Base-by-base conservation (phyloP, 805 yeast genomes). In the Cyberlindnera xylosilytica region DNA sequence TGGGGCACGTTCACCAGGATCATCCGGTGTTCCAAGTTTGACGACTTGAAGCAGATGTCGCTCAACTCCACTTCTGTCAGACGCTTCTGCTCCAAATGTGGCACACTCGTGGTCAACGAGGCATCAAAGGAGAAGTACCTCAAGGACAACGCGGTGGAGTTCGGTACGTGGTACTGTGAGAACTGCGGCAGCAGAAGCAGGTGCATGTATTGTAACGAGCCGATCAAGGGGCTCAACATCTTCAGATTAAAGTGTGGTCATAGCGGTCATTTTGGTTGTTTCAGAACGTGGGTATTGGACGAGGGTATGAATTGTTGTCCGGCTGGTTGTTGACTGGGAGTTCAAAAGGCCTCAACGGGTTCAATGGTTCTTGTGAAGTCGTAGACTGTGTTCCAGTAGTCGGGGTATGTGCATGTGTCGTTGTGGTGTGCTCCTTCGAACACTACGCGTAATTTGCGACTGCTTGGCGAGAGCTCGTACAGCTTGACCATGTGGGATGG, bases 121-220 rank as follows among this genome's bases (percentile, higher is more conserved):
- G 51, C 54, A 6, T 67, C 79, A 4, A 79, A 78, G 53, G 66
- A 63, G 15, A 67, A 61, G 31, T 53, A 50, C 37, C 45, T 51
- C 12, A 56, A 54, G 3, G 61, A 62, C 28, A 59, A 64, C 10
- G 60, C 56, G 0, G 63, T 65, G 16, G 61, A 60, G 27, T 76
- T 79, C 54, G 96, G 95, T 1, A 81, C 73, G 52, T 89, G 96
- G 96, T 86, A 82, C 60, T 90, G 97, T 64, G 87, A 80, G 40
- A 71, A 69, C 18, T 90, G 97, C 60, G 73, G 79, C n/a, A 42
- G 38, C 8, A 47, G 50, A 39, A 47, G 47, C 27, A 51, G 43
- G 23, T 90, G 97, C 62, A 72, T 81, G 20, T 76, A 81, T 47
- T 90, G 97, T 61, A 73, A 82, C 47, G 83, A 76, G 56, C 87